A percentile compares a stretch with the other conserved stretches of the same genome.
Evolutionary conservation across 805 yeast species (phyloP).

Genomic region (Saccharomycopsis sp.): DNA sequence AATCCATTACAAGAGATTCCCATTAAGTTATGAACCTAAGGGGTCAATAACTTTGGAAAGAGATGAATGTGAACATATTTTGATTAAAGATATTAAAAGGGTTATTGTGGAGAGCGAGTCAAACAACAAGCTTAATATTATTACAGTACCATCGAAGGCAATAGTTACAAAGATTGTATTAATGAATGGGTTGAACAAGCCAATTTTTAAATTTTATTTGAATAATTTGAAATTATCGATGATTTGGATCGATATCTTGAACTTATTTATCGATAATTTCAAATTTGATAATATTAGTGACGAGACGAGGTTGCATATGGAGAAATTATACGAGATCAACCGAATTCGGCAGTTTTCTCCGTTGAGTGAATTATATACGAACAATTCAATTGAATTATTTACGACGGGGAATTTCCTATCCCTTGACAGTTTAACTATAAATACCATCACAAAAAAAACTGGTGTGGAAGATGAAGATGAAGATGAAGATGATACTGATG

Average conservation of each 20-base stretch:
- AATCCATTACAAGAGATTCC: slow-evolving; percentile 3
- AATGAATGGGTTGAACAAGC: not conserved
- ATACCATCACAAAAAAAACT: no score
- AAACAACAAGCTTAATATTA: no score
- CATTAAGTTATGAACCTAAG: not conserved
- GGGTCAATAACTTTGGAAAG: not conserved
- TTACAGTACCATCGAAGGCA: not conserved
- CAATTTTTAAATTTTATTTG: slow-evolving; percentile 4
- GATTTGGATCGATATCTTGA: slow-evolving; percentile 14
- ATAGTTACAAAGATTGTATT: not conserved
- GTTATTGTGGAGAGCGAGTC: not conserved
- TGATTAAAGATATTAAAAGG: not conserved
- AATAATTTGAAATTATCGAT: slow-evolving; percentile 2
- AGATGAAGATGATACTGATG: no score
- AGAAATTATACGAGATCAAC: slow-evolving; percentile 15
- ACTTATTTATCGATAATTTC: slow-evolving; percentile 6
- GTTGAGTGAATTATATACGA: slow-evolving; percentile 6
- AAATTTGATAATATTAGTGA: slow-evolving; percentile 3
- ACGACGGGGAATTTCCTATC: not conserved
- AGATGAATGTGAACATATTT: not conserved
- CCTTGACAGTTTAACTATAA: no score
- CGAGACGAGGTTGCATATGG: slow-evolving; percentile 11
- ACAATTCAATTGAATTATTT: not conserved
- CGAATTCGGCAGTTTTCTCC: slow-evolving; percentile 12
- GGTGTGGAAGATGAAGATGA: no score